phyloP scores from a whole-genome alignment of 2,329 filamentous ascomycete genomes.

The Ophiocordyceps sinensis region DNA sequence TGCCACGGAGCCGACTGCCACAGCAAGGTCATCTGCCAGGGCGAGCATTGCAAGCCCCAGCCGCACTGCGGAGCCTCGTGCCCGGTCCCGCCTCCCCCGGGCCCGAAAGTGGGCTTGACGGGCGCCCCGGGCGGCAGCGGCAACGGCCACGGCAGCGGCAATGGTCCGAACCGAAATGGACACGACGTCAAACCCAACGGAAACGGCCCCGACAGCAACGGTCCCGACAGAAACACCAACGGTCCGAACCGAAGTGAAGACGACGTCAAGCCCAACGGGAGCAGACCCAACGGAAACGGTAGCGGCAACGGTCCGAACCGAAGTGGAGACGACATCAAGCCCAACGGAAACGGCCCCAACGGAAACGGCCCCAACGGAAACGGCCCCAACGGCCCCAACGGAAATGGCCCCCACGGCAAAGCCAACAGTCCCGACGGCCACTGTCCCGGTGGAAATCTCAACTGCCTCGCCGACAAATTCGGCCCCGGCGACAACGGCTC shows the following conservation, averaged over 20 bases:
- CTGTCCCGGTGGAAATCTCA: too few relatives aligned
- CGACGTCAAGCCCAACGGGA: too few relatives aligned
- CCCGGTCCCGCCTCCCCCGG: slow-evolving; percentile 7
- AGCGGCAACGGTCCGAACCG: background rate
- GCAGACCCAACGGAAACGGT: background rate
- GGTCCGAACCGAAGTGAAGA: background rate
- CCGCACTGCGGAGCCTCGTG: slow-evolving; percentile 7
- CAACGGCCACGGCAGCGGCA: too few relatives aligned
- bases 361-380: background rate
- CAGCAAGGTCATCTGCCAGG: slow-evolving; percentile 13
- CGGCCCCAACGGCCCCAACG: background rate
- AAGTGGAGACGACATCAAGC: background rate
- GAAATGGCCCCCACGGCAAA: background rate
- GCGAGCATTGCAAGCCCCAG: slow-evolving; percentile 10
- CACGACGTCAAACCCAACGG: too few relatives aligned
- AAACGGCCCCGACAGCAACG: background rate
- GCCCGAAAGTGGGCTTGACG: too few relatives aligned
- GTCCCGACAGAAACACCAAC: too few relatives aligned
- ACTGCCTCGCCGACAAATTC: background rate
- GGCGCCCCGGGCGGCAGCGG: too few relatives aligned
- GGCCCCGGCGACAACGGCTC: background rate
- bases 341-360: background rate
- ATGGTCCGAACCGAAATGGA: background rate
- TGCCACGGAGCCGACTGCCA: slow-evolving; percentile 17
- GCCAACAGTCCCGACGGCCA: too few relatives aligned